Base-by-base conservation (phyloP, 768 basidiomycete species). In the Mycena maculata region DNA sequence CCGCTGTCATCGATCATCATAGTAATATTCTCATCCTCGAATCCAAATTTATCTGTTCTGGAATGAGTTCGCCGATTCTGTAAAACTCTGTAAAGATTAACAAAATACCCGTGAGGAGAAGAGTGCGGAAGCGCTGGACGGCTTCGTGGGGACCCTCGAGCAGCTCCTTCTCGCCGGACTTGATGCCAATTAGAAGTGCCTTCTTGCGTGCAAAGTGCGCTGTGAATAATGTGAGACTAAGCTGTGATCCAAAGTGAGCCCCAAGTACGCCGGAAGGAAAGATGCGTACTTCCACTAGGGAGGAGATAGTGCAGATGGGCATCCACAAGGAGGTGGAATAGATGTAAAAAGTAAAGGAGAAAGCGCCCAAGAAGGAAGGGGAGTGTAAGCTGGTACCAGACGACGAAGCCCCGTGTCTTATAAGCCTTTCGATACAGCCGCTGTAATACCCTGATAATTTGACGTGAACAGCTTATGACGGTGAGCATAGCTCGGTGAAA, bases 1-100 rank as follows among this genome's bases (percentile, higher is more conserved):
- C 60, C 60, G n/a, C n/a, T n/a, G 10, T 61, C 39, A 30, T 61
- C 60, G 41, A 61, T 38, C 60, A 61, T 52, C 30, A 53, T 45
- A 10, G 42, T 61, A 15, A 61, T 53, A 39, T 33, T 18, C 0
- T 31, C 10, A 22, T 30, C 22, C 20, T 33, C 13, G 31, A 61
- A 61, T 18, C 30, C 60, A 41, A 60, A 60, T 15, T 39, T 60
- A 1, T 53, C 50, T 61, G 30, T 42, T 23, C 9, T n/a, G 22
- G 11, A 15, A 44, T 53, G 10, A 50, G 49, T 16, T n/a, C 44
- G 3, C 5, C 12, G 20, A 3, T n/a, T n/a, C n/a, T n/a, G n/a
- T n/a, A 3, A 31, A 18, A n/a, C 13, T 31, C 15, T 2, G 33
- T 23, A 18, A 38, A 16, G 23, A 45, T 9, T 16, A 28, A 15